Conservation (phyloP, 179 eudicot genomes). For the Carnegiea gigantea region DNA sequence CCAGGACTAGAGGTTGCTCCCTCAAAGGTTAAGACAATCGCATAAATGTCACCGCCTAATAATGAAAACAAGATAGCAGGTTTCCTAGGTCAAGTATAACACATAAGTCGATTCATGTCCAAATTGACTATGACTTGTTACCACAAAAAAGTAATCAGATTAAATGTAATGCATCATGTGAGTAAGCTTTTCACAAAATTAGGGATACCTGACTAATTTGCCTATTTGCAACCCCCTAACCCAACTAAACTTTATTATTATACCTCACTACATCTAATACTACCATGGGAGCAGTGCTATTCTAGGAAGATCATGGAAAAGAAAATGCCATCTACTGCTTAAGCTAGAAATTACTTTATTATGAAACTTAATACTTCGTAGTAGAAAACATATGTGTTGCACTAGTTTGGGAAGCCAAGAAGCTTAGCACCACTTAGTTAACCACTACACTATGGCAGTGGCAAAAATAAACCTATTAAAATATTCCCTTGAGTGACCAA, state of each 20-base stretch:
- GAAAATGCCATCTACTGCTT: not conserved
- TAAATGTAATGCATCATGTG: not conserved
- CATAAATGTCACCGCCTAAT: not conserved
- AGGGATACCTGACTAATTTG: not conserved
- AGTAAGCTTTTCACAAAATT: conserved; percentile 4
- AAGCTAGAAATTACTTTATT: not conserved
- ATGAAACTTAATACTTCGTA: not conserved
- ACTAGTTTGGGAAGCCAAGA: not conserved
- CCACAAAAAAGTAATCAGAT: not conserved
- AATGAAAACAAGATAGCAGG: conserved; percentile 3
- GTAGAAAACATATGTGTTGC: not conserved
- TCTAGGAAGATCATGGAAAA: not conserved
- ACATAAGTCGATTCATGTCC: not conserved
- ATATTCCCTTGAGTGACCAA: not conserved
- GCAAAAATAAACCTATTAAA: not conserved
- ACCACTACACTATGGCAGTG: not conserved
- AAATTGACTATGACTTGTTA: not conserved
- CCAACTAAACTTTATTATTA: not conserved
- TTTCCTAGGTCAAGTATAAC: not conserved
- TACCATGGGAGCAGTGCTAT: not conserved
- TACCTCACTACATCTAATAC: not conserved
- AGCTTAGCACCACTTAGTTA: not conserved
- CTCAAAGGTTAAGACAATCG: not conserved
- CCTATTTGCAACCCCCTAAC: not conserved
- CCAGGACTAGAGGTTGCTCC: not conserved